Conservation (phyloP, 306 rosid genomes). For the Alnus glutinosa region DNA sequence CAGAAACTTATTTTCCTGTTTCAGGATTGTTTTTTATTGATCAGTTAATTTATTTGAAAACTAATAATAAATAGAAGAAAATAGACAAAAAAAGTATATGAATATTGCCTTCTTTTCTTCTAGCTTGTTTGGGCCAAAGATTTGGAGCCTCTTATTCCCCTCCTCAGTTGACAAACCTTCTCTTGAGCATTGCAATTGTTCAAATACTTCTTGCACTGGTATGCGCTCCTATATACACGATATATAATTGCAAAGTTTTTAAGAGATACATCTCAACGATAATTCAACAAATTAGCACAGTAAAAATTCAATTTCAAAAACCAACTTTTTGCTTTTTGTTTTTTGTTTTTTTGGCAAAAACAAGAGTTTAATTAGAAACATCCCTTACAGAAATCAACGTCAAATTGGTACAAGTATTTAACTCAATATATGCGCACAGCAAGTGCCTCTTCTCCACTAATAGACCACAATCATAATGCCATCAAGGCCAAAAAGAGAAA, state of each 20-base stretch:
- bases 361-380: not conserved
- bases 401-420: not conserved
- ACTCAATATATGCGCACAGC: not conserved
- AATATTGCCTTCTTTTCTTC: conserved; percentile 72
- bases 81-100: not conserved
- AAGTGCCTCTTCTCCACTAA: not conserved
- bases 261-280: not conserved
- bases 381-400: not conserved
- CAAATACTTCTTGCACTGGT: conserved; percentile 79
- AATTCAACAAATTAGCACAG: not conserved
- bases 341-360: not conserved
- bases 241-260: not conserved
- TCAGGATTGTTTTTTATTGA: not conserved
- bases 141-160: conserved; percentile 58
- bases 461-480: not conserved
- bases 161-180: conserved; percentile 75
- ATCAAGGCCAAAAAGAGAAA: not conserved
- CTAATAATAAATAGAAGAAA: not conserved
- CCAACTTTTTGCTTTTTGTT: not conserved
- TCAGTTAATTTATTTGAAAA: conserved; percentile 2
- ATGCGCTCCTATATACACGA: conserved; percentile 58
- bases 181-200: conserved; percentile 67
- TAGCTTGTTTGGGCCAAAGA: conserved; percentile 86
- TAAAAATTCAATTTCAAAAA: not conserved
- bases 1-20: conserved; percentile 72